These are phyloP conservation scores for Euphorbia neoarborescens DNA, from an alignment of 441 rosid species.

Conservation along the genomic window DNA sequence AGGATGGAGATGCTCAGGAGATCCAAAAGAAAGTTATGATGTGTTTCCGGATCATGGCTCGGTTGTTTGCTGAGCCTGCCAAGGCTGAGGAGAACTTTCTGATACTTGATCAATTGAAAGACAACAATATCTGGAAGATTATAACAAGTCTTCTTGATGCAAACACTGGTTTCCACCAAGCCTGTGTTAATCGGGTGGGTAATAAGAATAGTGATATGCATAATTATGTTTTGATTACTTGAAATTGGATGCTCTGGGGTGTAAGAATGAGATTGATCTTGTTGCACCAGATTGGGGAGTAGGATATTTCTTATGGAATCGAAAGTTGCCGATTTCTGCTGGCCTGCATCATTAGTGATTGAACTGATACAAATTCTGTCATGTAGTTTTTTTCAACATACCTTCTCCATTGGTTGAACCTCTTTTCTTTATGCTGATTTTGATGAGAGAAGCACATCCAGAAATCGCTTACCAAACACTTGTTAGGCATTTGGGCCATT, in stretches of 20 bases:
- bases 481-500: neutral
- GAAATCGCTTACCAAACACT: neutral
- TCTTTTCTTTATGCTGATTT: neutral
- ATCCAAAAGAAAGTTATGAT: constrained; percentile 63
- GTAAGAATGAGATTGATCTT: neutral
- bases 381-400: neutral
- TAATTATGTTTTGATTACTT: constrained; percentile 10
- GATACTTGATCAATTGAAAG: constrained; percentile 90
- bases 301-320: neutral
- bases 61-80: constrained; percentile 68
- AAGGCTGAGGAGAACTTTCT: constrained; percentile 88
- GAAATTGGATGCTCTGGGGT: neutral
- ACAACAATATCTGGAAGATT: constrained; percentile 88
- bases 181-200: constrained; percentile 66
- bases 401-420: neutral
- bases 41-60: constrained; percentile 88
- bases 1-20: constrained; percentile 80
- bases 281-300: neutral
- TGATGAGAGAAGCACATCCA: neutral
- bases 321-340: neutral
- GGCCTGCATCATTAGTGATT: neutral
- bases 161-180: constrained; percentile 56
- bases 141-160: constrained; percentile 66
- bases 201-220: constrained; percentile 15
- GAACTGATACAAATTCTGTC: neutral